These are phyloP conservation scores for Naegleria gruberi DNA, from an alignment of 208 protist species.

Conservation along the genomic window DNA sequence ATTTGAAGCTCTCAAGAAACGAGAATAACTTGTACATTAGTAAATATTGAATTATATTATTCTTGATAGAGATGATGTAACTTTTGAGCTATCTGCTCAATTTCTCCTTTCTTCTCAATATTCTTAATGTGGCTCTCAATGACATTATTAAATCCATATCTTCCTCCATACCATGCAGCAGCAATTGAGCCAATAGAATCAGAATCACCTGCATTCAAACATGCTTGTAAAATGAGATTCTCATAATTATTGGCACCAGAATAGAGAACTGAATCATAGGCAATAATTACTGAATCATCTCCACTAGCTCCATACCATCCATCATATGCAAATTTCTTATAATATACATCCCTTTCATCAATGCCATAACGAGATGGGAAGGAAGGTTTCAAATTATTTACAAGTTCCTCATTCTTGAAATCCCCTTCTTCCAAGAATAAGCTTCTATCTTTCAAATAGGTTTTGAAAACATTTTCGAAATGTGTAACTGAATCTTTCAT, in stretches of 20 bases:
- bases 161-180: constrained; percentile 16
- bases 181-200: constrained; percentile 7
- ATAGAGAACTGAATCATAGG: not conserved
- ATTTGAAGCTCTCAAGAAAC: not conserved
- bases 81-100: too few species aligned
- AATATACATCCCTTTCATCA: constrained; percentile 15
- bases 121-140: too few species aligned
- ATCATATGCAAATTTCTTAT: constrained; percentile 13
- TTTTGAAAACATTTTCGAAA: not conserved
- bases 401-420: not conserved
- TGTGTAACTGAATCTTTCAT: not conserved
- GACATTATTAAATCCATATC: constrained; percentile 21
- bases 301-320: constrained; percentile 19
- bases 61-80: too few species aligned
- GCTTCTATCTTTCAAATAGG: not conserved
- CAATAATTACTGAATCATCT: constrained; percentile 15
- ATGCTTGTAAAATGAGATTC: not conserved
- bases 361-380: constrained; percentile 6
- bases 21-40: not conserved
- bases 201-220: not conserved
- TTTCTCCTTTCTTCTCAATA: too few species aligned
- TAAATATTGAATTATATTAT: too few species aligned
- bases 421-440: not conserved
- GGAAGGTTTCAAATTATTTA: not conserved
- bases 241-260: not conserved